Percentiles rank a stretch among this genome's conserved stretches.
These are phyloP conservation scores for Rhodocollybia butyracea DNA, from an alignment of 768 basidiomycete species.

Conservation along the genomic window DNA sequence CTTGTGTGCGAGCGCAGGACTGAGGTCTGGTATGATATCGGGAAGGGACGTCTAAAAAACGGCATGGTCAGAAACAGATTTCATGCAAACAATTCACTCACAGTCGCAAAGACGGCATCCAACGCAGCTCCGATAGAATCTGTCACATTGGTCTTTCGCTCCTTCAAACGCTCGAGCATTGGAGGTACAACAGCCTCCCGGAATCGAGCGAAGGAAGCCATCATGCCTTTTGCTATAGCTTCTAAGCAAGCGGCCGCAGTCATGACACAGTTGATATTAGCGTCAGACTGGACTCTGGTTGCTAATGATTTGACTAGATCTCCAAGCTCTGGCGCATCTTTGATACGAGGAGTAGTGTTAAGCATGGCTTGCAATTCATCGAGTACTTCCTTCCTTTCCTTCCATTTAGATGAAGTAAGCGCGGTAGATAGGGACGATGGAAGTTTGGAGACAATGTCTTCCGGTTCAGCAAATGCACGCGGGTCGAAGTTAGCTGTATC, in stretches of 20 bases:
- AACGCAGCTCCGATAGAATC: slow-evolving; percentile 86
- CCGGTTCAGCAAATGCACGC: slow-evolving; percentile 73
- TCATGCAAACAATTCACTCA: slow-evolving; percentile 32
- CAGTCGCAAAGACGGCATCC: slow-evolving; percentile 84
- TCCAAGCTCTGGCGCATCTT: slow-evolving; percentile 73
- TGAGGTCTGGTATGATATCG: slow-evolving; percentile 81
- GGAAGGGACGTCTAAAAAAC: slow-evolving; percentile 63
- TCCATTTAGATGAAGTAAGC: slow-evolving; percentile 94
- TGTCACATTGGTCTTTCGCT: slow-evolving; percentile 86
- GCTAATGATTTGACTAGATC: slow-evolving; percentile 79
- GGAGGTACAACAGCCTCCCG: slow-evolving; percentile 68
- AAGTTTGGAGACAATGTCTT: slow-evolving; percentile 73
- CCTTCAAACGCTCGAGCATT: slow-evolving; percentile 89
- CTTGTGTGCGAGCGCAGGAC: slow-evolving; percentile 76
- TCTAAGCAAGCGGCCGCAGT: slow-evolving; percentile 84
- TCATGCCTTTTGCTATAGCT: slow-evolving; percentile 79
- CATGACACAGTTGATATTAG: slow-evolving; percentile 95
- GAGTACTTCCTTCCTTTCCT: slow-evolving; percentile 89
- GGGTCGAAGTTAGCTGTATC: slow-evolving; percentile 68
- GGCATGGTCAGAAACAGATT: not conserved
- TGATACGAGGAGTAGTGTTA: slow-evolving; percentile 68
- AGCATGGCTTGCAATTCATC: slow-evolving; percentile 78
- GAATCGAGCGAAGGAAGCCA: slow-evolving; percentile 69
- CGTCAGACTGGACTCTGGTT: slow-evolving; percentile 78
- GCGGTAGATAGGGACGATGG: slow-evolving; percentile 70